These are phyloP conservation scores for Serendipita vermifera DNA, from an alignment of 768 basidiomycete genomes.

Conservation along the genomic window DNA sequence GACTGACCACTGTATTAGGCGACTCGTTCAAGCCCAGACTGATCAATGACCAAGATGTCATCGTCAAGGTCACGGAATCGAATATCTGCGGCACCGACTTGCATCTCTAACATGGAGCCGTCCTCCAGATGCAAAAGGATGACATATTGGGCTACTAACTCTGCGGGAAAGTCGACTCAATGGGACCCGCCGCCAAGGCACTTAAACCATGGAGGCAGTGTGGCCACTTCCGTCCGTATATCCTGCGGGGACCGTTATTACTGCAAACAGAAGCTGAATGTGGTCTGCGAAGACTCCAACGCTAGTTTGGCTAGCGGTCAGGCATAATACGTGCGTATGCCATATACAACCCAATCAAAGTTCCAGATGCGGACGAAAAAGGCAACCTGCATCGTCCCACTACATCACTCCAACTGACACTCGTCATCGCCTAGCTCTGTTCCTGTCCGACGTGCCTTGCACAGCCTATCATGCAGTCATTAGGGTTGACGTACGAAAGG, in stretches of 20 bases:
- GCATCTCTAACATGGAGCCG: conserved; percentile 43
- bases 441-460: conserved; percentile 48
- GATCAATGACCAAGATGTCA: conserved; percentile 58
- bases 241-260: conserved; percentile 55
- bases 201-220: conserved; percentile 51
- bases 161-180: conserved; percentile 46
- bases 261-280: conserved; percentile 60
- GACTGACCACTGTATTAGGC: conserved; percentile 32
- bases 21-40: conserved; percentile 44
- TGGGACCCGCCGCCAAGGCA: conserved; percentile 52
- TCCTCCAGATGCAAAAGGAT: conserved; percentile 51
- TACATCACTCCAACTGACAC: no score
- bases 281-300: conserved; percentile 64
- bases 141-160: conserved; percentile 67
- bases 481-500: conserved; percentile 56
- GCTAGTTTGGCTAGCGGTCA: conserved; percentile 61
- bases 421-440: no score
- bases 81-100: conserved; percentile 53
- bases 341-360: conserved; percentile 23
- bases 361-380: not conserved
- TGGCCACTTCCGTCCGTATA: conserved; percentile 65
- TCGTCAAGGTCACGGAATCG: conserved; percentile 60
- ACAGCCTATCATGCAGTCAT: conserved; percentile 67
- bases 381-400: conserved; percentile 8
- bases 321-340: conserved; percentile 61